Conservation (phyloP, 2,329 filamentous ascomycete species). For the Capronia epimyces region DNA sequence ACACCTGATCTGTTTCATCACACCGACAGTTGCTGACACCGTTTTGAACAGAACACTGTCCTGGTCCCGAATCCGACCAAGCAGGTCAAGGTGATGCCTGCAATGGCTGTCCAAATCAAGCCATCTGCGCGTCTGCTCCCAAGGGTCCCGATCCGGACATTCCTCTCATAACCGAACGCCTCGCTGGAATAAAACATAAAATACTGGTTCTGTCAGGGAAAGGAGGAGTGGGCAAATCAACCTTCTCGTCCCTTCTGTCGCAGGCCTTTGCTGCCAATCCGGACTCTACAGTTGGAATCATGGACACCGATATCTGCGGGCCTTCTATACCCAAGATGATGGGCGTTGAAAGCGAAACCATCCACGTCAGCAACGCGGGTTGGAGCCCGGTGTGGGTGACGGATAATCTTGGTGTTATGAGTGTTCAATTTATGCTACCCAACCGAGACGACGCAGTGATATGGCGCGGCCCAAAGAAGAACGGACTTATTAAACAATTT, state of each 20-base stretch:
- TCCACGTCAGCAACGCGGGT: constrained; percentile 80
- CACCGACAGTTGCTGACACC: neutral
- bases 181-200: constrained; percentile 80
- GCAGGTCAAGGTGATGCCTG: constrained; percentile 71
- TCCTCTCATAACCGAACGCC: constrained; percentile 74
- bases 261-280: constrained; percentile 83
- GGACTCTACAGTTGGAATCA: constrained; percentile 76
- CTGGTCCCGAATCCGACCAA: constrained; percentile 60
- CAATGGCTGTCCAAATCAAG: constrained; percentile 90
- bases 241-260: constrained; percentile 80
- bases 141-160: constrained; percentile 96
- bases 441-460: constrained; percentile 92
- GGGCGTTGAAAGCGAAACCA: constrained; percentile 77
- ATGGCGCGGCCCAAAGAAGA: constrained; percentile 97
- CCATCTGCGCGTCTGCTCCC: constrained; percentile 86
- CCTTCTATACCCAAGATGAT: constrained; percentile 98
- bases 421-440: constrained; percentile 95
- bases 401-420: constrained; percentile 94
- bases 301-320: constrained; percentile 97
- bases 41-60: constrained; percentile 71
- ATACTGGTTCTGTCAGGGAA: constrained; percentile 90
- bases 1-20: neutral
- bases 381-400: constrained; percentile 95
- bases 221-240: constrained; percentile 94
- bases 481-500: constrained; percentile 95